Base-by-base conservation (phyloP, 768 basidiomycete genomes). In the Chiua virens region DNA sequence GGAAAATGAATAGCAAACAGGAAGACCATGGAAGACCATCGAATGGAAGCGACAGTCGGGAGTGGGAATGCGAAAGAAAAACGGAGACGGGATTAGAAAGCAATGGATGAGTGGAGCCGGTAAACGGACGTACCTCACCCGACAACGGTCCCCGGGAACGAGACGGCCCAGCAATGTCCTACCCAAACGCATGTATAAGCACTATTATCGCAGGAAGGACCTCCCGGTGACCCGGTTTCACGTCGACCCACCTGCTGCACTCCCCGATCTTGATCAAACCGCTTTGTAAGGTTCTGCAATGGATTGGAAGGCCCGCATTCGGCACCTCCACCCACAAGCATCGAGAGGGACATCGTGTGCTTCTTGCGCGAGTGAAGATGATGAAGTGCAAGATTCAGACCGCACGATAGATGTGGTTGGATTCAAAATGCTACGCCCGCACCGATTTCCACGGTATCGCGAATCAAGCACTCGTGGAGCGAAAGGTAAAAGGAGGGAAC, bases 301-400 rank as follows among this genome's bases (percentile, higher is more conserved):
- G 91, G 83, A 66, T 93, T 96, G 1, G 81, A 80, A 7, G 93
- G 92, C 1, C 93, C 93, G 57, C 92, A 96, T 39, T 92, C 90
- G 2, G 89, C 84, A 1, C 66, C 65, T 23, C 66, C 66, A 41
- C 79, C 82, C 20, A 85, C 78, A 18, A 95, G 85, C 77, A 89
- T 79, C 43, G 90, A 86, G 25, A 94, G 75, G 7, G 90, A 85
- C 91, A 93, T 92, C 8, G 42, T 25, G 23, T 37, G 13, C n/a
- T 45, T 13, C 28, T 23, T 28, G 35, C 38, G 18, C 10, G 32
- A 41, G 35, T 14, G 36, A 39, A 18, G 15, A 38, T 7, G 41
- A 27, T 32, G 25, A 23, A 18, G 25, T 3, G 18, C n/a, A 21
- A 11, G 36, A 42, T 18, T 36, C 7, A 14, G 50, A 18, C 43